Evolutionary conservation across 768 basidiomycete species (phyloP).

Genomic region (Termitomyces sp.): DNA sequence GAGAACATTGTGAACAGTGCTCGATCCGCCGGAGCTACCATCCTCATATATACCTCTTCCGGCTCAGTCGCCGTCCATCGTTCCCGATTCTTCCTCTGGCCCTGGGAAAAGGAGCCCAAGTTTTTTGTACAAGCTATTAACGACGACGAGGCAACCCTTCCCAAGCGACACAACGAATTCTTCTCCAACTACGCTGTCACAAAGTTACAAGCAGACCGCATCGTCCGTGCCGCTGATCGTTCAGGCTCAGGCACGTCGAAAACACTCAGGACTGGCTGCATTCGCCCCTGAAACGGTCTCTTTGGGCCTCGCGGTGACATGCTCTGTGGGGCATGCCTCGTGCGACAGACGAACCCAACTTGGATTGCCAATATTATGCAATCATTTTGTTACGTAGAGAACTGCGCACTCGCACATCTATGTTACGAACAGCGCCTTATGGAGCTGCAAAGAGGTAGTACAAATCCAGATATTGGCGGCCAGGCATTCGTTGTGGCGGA

Average conservation of each 20-base stretch:
- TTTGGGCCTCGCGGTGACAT: conserved; percentile 78
- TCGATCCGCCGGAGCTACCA: conserved; percentile 49
- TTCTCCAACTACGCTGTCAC: conserved; percentile 80
- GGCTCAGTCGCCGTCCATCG: conserved; percentile 60
- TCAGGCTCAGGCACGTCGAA: conserved; percentile 23
- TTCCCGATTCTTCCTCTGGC: conserved; percentile 67
- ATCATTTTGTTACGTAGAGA: conserved; percentile 75
- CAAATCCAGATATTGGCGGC: conserved; percentile 68
- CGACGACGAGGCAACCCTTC: conserved; percentile 55
- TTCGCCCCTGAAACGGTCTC: conserved; percentile 78
- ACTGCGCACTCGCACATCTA: conserved; percentile 69
- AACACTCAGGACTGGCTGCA: conserved; percentile 62
- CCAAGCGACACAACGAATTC: conserved; percentile 56
- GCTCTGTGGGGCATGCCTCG: conserved; percentile 61
- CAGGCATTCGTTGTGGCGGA: conserved; percentile 68
- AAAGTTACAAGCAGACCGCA: conserved; percentile 56
- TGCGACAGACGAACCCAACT: conserved; percentile 56
- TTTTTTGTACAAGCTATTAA: conserved; percentile 61
- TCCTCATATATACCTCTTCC: conserved; percentile 73
- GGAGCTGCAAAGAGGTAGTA: conserved; percentile 36
- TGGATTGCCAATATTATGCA: conserved; percentile 61
- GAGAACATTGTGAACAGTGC: conserved; percentile 64
- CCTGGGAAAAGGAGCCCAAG: conserved; percentile 64
- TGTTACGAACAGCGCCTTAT: conserved; percentile 72
- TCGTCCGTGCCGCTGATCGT: conserved; percentile 38